phyloP scores from a whole-genome alignment of 371 early-diverging fungal species.

The Choanephora cucurbitarum region DNA sequence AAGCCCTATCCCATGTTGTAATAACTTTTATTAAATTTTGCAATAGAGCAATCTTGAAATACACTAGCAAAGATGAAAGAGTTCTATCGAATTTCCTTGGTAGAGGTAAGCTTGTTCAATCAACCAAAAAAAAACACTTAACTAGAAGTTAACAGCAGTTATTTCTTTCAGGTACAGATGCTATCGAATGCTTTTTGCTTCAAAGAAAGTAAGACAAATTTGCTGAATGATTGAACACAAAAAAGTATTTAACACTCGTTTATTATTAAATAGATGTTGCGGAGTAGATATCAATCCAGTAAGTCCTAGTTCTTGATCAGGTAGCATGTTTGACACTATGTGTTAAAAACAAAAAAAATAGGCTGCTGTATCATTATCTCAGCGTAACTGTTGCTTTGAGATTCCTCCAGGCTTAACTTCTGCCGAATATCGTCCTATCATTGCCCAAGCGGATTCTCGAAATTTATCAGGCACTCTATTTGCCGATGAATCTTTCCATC shows the following conservation, averaged over 20 bases:
- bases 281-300: constrained; percentile 92
- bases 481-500: constrained; percentile 73
- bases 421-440: constrained; percentile 80
- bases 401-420: constrained; percentile 69
- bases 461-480: constrained; percentile 61
- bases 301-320: constrained; percentile 13
- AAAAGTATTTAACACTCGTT: not conserved
- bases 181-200: constrained; percentile 86
- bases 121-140: too few species aligned
- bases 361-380: constrained; percentile 82
- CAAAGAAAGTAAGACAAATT: constrained; percentile 61
- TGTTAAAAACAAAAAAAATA: constrained; percentile 12
- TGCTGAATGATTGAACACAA: too few species aligned
- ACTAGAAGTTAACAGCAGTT: too few species aligned
- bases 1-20: too few species aligned
- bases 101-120: constrained; percentile 54
- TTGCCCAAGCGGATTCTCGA: constrained; percentile 81
- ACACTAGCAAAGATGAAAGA: constrained; percentile 74
- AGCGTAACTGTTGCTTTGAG: constrained; percentile 84
- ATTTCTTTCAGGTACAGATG: constrained; percentile 69
- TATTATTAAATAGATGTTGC: constrained; percentile 55
- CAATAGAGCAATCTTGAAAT: constrained; percentile 69
- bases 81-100: constrained; percentile 90
- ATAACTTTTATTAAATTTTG: not conserved
- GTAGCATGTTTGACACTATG: not conserved